Base-by-base conservation (phyloP, 352 stramenopile species). In the Phytophthora nicotianae region DNA sequence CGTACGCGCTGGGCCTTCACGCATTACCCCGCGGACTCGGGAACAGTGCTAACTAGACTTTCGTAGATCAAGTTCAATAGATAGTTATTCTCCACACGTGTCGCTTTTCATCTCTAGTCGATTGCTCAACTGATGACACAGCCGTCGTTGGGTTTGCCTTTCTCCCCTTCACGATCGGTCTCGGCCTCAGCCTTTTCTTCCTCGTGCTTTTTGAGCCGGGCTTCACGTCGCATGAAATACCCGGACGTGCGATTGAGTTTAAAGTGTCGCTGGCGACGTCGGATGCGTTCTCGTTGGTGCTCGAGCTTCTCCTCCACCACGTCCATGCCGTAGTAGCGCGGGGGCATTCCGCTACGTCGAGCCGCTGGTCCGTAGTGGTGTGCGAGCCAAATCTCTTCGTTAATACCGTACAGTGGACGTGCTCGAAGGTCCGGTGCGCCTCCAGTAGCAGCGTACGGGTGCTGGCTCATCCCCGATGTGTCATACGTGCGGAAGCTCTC, bases 381-480 rank as follows among this genome's bases (percentile, higher is more conserved):
- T 20, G 83, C 83, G 13, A 93, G 77, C 87, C 87, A 95, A 21
- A 93, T 75, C 16, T 93, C 81, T 61, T 95, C 85, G 43, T 95
- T 74, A 43, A 95, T 89, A 17, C 87, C 87, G 52, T 93, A 90
- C 46, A 91, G 41, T 3, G 69, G 70, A 35, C 70, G 54, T 24
- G 74, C 62, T 8, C 50, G 59, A 37, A 81, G 14, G 57, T 75
- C 68, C 38, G 62, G 47, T 11, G 59, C 49, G 29, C 67, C 56
- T 49, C 66, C 73, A 14, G 64, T 60, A 29, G 75, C 46, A 13
- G 80, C 77, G 54, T 90, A 91, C 53, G 83, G 78, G 52, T 91
- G 81, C 69, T 76, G 72, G 0, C 54, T 74, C 20, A 56, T 77
- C 7, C 70, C 72, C 4, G 64, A 71, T 26, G 77, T 87, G 24